Evolutionary conservation across 2,329 filamentous ascomycete species (phyloP), one percentile per base, ranked within the genome.

Genomic region (Bisporella sp.): DNA sequence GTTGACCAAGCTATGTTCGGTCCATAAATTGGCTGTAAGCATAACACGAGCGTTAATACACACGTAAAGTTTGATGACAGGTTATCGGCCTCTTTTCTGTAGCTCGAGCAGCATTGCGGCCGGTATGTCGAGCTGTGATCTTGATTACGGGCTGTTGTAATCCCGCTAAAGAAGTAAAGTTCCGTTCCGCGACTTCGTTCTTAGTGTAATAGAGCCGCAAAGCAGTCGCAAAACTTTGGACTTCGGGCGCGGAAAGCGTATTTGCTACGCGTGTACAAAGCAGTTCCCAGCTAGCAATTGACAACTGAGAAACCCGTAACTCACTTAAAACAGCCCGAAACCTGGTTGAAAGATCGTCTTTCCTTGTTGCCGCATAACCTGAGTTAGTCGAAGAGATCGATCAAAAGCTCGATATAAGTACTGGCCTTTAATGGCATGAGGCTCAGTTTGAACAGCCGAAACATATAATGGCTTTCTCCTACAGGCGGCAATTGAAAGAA

Each of bases 401-500:
- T 45, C 3, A 28, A 52, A 49, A 13, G 45, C 12, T 28, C 12
- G 40, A 33, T 54, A 54, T 4, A 52, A 13, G 4, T 33, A 5
- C 5, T 47, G 41, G 6, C 48, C 44, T 43, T 48, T 51, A 7
- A 48, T 49, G 21, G 43, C 37, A n/a, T 48, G 31, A 12, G 49
- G 21, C n/a, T 35, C 7, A 6, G 33, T 39, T 2, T 13, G 9
- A 21, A 21, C 21, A 4, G 1, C 6, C 31, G 8, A 30, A 28
- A 31, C 11, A n/a, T 45, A 52, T 9, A 52, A 43, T n/a, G 49
- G 31, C 31, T 43, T 21, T 30, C 32, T 31, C 5, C 29, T 43
- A 54, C 46, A 28, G 45, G 52, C 13, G 42, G 45, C 32, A 54
- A 46, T 41, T 54, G 35, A 33, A 54, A 54, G 42, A 54, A 54